Percentiles rank a stretch among this genome's conserved stretches.
These are phyloP conservation scores for Pythium brachiatum DNA, from an alignment of 352 stramenopile species.

Conservation along the genomic window DNA sequence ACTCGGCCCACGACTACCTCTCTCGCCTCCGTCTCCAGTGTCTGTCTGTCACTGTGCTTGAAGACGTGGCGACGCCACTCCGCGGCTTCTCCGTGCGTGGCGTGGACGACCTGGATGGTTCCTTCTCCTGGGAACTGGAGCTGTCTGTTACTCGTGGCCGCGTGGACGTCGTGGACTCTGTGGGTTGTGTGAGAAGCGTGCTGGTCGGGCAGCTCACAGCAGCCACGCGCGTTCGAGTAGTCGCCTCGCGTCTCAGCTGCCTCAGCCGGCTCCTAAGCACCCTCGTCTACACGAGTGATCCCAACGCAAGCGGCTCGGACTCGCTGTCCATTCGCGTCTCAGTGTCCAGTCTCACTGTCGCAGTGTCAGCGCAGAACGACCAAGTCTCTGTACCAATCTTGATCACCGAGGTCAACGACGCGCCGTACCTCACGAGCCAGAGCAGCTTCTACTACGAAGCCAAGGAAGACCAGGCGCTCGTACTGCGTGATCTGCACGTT, in stretches of 20 bases:
- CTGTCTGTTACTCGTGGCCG: conserved; percentile 1
- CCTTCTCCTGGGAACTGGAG: conserved; percentile 9
- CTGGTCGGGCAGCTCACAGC: background rate
- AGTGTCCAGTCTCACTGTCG: background rate
- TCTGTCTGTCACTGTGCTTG: conserved; percentile 34
- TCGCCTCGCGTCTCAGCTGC: conserved; percentile 22
- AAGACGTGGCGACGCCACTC: conserved; percentile 40
- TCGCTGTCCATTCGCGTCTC: conserved; percentile 35
- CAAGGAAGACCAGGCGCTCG: conserved; percentile 50
- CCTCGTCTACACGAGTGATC: conserved; percentile 39
- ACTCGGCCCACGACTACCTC: conserved; percentile 42
- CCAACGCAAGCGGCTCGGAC: conserved; percentile 48
- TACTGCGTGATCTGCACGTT: conserved; percentile 43
- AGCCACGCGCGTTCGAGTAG: conserved; percentile 3
- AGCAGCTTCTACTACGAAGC: conserved; percentile 42
- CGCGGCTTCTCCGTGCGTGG: conserved; percentile 37
- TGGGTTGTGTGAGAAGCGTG: conserved; percentile 7
- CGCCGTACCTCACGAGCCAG: conserved; percentile 43
- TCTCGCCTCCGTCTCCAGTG: conserved; percentile 41
- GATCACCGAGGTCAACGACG: conserved; percentile 60
- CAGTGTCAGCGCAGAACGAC: conserved; percentile 13
- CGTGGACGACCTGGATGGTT: conserved; percentile 25
- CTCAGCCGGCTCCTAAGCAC: conserved; percentile 36
- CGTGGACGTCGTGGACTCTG: background rate
- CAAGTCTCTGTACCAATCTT: conserved; percentile 41